Base-by-base conservation (phyloP, 805 yeast genomes). In the Suhomyces vadensis region DNA sequence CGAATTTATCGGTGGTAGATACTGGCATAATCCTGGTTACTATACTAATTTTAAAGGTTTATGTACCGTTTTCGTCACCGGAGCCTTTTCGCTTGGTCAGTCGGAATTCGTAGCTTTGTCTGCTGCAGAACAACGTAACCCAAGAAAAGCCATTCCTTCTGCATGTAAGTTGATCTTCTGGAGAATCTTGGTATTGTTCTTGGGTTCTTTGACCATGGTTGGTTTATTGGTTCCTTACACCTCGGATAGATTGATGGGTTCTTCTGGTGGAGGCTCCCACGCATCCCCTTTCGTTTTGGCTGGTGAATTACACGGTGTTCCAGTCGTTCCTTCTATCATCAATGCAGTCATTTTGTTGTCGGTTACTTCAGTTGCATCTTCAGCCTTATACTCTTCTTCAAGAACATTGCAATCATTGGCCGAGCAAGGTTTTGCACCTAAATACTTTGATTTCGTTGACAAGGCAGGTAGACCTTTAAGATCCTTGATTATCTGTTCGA, bases 211-310 rank as follows among this genome's bases (percentile, higher is more conserved):
- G 51, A 46, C 61, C 11, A 59, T 70, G 51, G 74, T 58, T 38
- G 55, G 51, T 56, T 52, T 62, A 53, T 46, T 59, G 48, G 64
- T 60, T 22, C 64, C 64, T 21, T 47, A 53, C 48, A 51, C 46
- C 48, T 56, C 61, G 20, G 52, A 49, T 50, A 48, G 55, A 31
- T 52, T 60, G 27, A 50, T 58, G 62, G 63, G 64, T 11, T 50
- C 60, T 2, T 50, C 54, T 4, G 65, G 65, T 26, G 53, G 63
- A 31, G 57, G 59, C 13, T 48, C 69, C 31, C 61, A 63, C 45
- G 74, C 75, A 3, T 69, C 75, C 26, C 75, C 76, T 3, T 71
- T 54, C 47, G 76, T 71, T 11, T 54, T 71, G 41, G 74, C 76
- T 39, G 73, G 71, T 42, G 66, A 64, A 36, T 50, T 60, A n/a